These are phyloP conservation scores for Trichoderma gracile DNA, from an alignment of 2,329 filamentous ascomycete genomes.

Conservation along the genomic window DNA sequence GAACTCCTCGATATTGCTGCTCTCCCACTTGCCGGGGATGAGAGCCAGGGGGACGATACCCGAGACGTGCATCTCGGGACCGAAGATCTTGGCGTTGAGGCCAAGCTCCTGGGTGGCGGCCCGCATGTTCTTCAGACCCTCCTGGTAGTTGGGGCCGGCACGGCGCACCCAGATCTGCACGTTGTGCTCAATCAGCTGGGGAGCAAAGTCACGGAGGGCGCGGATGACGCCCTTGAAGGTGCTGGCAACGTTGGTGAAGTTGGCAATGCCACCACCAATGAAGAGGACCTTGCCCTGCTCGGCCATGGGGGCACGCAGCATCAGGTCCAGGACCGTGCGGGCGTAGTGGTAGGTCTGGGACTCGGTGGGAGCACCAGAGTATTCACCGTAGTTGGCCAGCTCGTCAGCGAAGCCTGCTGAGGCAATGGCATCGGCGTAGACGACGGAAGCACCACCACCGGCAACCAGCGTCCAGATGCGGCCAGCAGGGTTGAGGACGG, in stretches of 20 bases:
- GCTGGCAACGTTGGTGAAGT: constrained; percentile 99
- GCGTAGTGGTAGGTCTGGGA: constrained; percentile 99
- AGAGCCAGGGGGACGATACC: constrained; percentile 95
- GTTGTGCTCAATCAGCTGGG: constrained; percentile 89
- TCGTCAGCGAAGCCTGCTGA: constrained; percentile 93
- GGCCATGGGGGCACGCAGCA: constrained; percentile 84
- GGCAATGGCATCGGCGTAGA: constrained; percentile 98
- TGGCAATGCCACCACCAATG: constrained; percentile 99
- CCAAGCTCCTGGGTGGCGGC: constrained; percentile 89
- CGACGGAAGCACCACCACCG: constrained; percentile 98
- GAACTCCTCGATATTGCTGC: constrained; percentile 63
- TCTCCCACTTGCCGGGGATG: constrained; percentile 63
- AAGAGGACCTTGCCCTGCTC: constrained; percentile 97
- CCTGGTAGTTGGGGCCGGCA: constrained; percentile 96
- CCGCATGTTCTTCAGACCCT: constrained; percentile 99
- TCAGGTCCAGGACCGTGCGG: constrained; percentile 92
- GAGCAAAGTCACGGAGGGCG: constrained; percentile 86
- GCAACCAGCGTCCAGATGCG: constrained; percentile 98
- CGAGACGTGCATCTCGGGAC: constrained; percentile 89
- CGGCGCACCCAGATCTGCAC: constrained; percentile 93
- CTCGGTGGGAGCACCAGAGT: constrained; percentile 98
- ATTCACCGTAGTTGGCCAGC: constrained; percentile 99
- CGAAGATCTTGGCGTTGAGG: constrained; percentile 66
- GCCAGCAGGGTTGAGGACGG: constrained; percentile 86
- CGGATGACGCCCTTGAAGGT: constrained; percentile 99